phyloP scores from a whole-genome alignment of 192 early-diverging fungal species.

The Lunasporangiospora selenospora region DNA sequence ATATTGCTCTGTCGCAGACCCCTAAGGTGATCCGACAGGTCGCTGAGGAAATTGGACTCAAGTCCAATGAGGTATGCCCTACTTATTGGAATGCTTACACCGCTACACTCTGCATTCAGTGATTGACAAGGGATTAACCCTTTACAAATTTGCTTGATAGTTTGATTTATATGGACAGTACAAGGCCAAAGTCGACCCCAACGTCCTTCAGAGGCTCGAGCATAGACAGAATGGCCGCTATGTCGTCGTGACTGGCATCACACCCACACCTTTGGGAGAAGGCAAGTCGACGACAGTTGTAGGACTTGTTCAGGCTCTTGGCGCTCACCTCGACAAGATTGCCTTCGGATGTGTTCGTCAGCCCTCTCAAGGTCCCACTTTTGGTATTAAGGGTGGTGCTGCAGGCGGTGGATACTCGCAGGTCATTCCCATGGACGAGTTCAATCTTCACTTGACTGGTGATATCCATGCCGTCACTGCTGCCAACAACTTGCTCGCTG shows the following conservation, averaged over 20 bases:
- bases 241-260: slow-evolving; percentile 96
- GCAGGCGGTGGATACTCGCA: slow-evolving; percentile 99
- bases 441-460: slow-evolving; percentile 98
- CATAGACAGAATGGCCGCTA: slow-evolving; percentile 86
- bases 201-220: slow-evolving; percentile 82
- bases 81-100: no score
- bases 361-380: slow-evolving; percentile 98
- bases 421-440: slow-evolving; percentile 99
- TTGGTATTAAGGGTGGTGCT: slow-evolving; percentile 99
- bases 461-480: slow-evolving; percentile 99
- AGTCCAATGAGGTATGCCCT: slow-evolving; percentile 70
- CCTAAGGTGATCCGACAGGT: slow-evolving; percentile 86
- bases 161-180: slow-evolving; percentile 86
- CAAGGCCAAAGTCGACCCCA: slow-evolving; percentile 91
- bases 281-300: slow-evolving; percentile 98
- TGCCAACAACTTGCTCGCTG: slow-evolving; percentile 95
- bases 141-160: no score
- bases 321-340: slow-evolving; percentile 85
- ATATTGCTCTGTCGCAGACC: slow-evolving; percentile 88
- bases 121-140: no score
- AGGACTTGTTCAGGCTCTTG: slow-evolving; percentile 93
- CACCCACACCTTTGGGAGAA: slow-evolving; percentile 98
- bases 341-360: slow-evolving; percentile 98
- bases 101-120: no score
- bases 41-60: slow-evolving; percentile 87